phyloP scores from a whole-genome alignment of 768 basidiomycete genomes.

The Pilatotrama ljubarskyi region DNA sequence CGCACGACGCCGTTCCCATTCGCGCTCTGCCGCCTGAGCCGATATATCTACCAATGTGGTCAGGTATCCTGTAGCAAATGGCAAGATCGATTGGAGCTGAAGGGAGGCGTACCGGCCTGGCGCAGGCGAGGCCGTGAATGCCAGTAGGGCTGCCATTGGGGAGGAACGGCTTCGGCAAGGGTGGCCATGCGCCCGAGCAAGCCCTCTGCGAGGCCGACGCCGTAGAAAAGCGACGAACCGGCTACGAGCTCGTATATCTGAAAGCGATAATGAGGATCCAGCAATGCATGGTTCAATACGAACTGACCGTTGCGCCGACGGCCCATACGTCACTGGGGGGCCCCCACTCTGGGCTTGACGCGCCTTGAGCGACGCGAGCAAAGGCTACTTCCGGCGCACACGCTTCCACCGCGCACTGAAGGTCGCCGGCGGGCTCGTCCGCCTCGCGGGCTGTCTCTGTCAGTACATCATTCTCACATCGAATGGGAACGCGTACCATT shows the following conservation, averaged over 20 bases:
- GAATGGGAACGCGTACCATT: background rate
- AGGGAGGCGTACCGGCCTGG: constrained; percentile 30
- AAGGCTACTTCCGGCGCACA: constrained; percentile 1
- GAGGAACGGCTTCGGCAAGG: background rate
- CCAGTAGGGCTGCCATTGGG: background rate
- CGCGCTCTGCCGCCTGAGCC: constrained; percentile 29
- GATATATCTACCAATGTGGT: constrained; percentile 32
- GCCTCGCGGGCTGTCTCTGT: background rate
- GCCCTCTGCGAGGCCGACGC: background rate
- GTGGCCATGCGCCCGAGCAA: background rate
- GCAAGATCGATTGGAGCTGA: too few relatives aligned
- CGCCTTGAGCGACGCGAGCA: background rate
- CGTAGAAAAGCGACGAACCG: background rate
- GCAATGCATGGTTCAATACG: background rate
- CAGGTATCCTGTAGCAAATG: constrained; percentile 26
- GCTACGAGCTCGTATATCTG: background rate
- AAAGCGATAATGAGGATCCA: too few relatives aligned
- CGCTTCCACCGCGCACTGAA: background rate
- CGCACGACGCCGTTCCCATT: constrained; percentile 34
- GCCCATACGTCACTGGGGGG: background rate
- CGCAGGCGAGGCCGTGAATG: background rate
- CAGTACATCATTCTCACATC: background rate
- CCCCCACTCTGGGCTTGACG: background rate
- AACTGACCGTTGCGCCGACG: background rate
- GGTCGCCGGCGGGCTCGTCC: background rate